phyloP scores from a whole-genome alignment of 495 filamentous ascomycete species.

The Echria macrotheca region DNA sequence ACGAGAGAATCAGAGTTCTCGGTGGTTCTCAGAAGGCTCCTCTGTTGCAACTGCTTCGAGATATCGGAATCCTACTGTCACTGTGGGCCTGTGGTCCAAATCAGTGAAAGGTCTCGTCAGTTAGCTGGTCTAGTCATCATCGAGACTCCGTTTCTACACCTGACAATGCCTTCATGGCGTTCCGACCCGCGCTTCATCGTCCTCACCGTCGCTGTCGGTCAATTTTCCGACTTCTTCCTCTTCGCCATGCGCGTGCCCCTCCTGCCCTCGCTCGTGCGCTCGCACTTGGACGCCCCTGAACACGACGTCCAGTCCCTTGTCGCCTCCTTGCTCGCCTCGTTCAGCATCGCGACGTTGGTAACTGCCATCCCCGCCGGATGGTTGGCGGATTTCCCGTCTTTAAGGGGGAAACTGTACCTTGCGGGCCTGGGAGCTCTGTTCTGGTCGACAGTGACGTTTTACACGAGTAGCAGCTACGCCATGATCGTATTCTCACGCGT shows the following conservation, averaged over 20 bases:
- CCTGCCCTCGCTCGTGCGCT: conserved; percentile 8
- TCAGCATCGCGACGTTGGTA: conserved; percentile 6
- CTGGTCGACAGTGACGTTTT: conserved; percentile 9
- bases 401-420: conserved; percentile 6
- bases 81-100: too few species aligned
- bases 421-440: conserved; percentile 1
- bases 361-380: conserved; percentile 7
- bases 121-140: too few species aligned
- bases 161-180: too few species aligned
- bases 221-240: conserved; percentile 14
- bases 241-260: conserved; percentile 14
- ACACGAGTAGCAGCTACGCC: conserved; percentile 3
- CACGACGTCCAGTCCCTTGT: conserved; percentile 8
- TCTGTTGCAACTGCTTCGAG: too few species aligned
- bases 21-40: too few species aligned
- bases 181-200: conserved; percentile 7
- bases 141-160: too few species aligned
- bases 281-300: conserved; percentile 3
- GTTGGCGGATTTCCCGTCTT: conserved; percentile 2
- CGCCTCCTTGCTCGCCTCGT: conserved; percentile 3
- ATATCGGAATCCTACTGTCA: too few species aligned
- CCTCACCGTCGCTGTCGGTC: conserved; percentile 7
- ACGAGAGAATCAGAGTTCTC: too few species aligned
- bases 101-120: too few species aligned
- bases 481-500: conserved; percentile 3